These are phyloP conservation scores for Acidomyces sp. DNA, from an alignment of 495 filamentous ascomycete genomes.

Conservation along the genomic window DNA sequence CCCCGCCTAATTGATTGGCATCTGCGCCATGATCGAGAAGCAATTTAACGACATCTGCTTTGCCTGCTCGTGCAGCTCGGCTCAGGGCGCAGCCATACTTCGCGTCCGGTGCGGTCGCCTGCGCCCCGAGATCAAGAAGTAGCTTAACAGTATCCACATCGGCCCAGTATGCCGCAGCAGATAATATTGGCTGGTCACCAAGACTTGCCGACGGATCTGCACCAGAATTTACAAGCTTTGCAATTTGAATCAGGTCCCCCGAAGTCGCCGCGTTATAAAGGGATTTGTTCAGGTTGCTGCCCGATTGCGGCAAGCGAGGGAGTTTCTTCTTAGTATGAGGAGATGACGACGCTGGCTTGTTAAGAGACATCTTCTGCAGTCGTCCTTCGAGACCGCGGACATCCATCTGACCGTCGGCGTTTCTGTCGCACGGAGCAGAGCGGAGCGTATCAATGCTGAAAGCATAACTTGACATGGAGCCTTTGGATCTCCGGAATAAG, in stretches of 20 bases:
- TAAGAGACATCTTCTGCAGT: slow-evolving; percentile 9
- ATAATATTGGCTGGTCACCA: slow-evolving; percentile 5
- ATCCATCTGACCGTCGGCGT: not conserved
- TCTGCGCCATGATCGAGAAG: slow-evolving; percentile 5
- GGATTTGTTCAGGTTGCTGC: not conserved
- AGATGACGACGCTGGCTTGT: not conserved
- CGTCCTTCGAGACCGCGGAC: slow-evolving; percentile 5
- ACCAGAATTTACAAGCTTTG: not conserved
- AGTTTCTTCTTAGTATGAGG: not conserved
- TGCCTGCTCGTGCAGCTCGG: slow-evolving; percentile 1
- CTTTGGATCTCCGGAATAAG: not conserved
- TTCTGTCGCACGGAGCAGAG: slow-evolving; percentile 8
- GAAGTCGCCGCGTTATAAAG: slow-evolving; percentile 9
- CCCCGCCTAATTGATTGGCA: slow-evolving; percentile 1
- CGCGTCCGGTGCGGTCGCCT: not conserved
- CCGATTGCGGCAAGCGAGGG: not conserved
- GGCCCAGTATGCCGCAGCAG: slow-evolving; percentile 2
- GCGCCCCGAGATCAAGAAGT: slow-evolving; percentile 4
- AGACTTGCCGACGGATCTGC: slow-evolving; percentile 1
- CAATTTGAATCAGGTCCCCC: slow-evolving; percentile 1
- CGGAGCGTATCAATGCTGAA: slow-evolving; percentile 10
- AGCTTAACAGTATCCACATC: slow-evolving; percentile 3
- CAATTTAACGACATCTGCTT: not conserved
- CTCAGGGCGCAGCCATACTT: slow-evolving; percentile 2
- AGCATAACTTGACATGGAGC: slow-evolving; percentile 7